Evolutionary conservation across 2,329 filamentous ascomycete species (phyloP).

Genomic region (Rutstroemia sp.): DNA sequence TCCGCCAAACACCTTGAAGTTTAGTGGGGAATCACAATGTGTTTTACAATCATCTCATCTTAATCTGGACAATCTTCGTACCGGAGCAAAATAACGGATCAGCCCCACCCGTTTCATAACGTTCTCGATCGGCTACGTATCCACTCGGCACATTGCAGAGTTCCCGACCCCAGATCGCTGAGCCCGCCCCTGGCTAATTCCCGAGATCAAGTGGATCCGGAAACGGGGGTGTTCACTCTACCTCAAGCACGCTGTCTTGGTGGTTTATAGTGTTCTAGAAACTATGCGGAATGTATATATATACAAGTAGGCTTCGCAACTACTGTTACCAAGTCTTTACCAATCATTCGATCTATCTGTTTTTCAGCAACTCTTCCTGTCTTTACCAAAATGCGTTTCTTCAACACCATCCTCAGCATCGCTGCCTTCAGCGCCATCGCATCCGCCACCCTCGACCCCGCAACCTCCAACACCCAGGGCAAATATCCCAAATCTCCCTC

Average conservation of each 20-base stretch:
- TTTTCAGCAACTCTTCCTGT: neutral
- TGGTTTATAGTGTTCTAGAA: too few species aligned
- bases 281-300: neutral
- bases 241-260: neutral
- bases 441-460: constrained; percentile 1
- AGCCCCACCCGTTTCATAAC: neutral
- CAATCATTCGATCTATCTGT: neutral
- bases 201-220: too few species aligned
- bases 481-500: neutral
- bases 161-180: neutral
- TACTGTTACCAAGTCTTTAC: neutral
- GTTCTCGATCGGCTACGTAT: too few species aligned
- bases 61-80: neutral
- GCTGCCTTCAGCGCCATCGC: neutral
- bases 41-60: neutral
- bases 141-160: neutral
- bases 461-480: constrained; percentile 1
- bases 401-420: neutral
- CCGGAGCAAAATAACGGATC: neutral
- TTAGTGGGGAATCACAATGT: neutral
- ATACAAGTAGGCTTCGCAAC: neutral
- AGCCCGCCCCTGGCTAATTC: neutral
- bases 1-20: neutral
- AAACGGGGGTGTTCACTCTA: too few species aligned
- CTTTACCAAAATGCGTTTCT: neutral